These are phyloP conservation scores for Mycosphaerella arachidis DNA, from an alignment of 2,329 filamentous ascomycete genomes.

Conservation along the genomic window DNA sequence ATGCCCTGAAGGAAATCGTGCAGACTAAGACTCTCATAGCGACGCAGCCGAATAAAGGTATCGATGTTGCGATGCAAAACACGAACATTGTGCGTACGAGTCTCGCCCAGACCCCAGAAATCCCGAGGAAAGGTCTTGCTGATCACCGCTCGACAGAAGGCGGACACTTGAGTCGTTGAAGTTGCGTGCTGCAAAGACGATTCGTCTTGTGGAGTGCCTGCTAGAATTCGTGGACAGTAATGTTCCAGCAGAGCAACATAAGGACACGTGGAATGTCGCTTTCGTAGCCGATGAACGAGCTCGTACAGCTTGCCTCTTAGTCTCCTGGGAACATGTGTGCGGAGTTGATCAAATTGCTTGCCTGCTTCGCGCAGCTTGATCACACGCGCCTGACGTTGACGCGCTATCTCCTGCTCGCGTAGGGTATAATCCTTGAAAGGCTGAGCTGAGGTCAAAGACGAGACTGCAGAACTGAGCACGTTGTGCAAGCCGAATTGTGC, in stretches of 20 bases:
- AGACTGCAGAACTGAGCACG: constrained; percentile 71
- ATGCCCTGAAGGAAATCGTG: constrained; percentile 73
- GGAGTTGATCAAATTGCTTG: not conserved
- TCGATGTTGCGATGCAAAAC: constrained; percentile 66
- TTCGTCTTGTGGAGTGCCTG: not conserved
- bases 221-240: constrained; percentile 62
- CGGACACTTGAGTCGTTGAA: constrained; percentile 65
- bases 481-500: constrained; percentile 87
- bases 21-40: constrained; percentile 75
- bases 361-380: not conserved
- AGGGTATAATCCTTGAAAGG: constrained; percentile 79
- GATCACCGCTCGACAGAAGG: constrained; percentile 77
- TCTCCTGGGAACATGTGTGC: constrained; percentile 48
- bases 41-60: constrained; percentile 68
- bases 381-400: constrained; percentile 3
- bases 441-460: constrained; percentile 63
- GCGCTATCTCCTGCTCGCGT: constrained; percentile 73
- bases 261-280: constrained; percentile 67
- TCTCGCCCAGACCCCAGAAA: constrained; percentile 64
- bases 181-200: constrained; percentile 64
- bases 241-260: constrained; percentile 74
- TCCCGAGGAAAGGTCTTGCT: constrained; percentile 65
- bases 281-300: constrained; percentile 65
- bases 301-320: constrained; percentile 59
- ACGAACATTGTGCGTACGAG: constrained; percentile 56